A percentile compares a stretch with the other conserved stretches of the same genome.
Conservation (phyloP, 2,329 filamentous ascomycete genomes). For the Fusarium tuaranense region DNA sequence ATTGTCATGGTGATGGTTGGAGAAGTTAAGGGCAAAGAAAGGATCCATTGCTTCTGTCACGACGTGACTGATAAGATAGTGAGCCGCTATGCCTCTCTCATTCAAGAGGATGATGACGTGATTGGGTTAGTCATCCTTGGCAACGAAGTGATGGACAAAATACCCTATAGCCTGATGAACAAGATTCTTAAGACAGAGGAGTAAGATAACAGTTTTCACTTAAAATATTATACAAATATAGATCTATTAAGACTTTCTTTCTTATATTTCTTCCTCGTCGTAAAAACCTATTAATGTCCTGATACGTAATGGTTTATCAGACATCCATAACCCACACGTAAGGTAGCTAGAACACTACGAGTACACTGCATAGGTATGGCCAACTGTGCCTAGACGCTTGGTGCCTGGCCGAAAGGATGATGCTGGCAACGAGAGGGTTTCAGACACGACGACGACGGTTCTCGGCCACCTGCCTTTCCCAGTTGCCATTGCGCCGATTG, state of each 20-base stretch:
- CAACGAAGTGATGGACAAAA: not conserved
- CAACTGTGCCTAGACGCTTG: conserved; percentile 9
- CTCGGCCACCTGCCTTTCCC: conserved; percentile 23
- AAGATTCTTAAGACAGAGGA: not conserved
- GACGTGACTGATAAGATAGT: not conserved
- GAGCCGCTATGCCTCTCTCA: not conserved
- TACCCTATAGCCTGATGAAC: not conserved
- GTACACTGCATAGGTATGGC: not conserved
- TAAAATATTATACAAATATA: not conserved
- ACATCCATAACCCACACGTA: no score
- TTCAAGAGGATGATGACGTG: not conserved
- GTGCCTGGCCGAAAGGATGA: conserved; percentile 21
- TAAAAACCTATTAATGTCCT: no score
- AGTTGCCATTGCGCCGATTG: conserved; percentile 11
- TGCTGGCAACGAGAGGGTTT: conserved; percentile 21
- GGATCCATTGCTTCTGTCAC: not conserved
- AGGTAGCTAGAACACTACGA: no score
- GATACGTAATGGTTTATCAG: no score
- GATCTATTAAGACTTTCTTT: no score
- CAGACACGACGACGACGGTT: conserved; percentile 15
- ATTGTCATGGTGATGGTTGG: not conserved
- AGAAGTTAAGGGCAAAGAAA: not conserved
- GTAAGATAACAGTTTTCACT: no score
- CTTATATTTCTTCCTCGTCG: no score
- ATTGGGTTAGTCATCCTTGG: not conserved